Base-by-base conservation (phyloP, 2,329 filamentous ascomycete species). In the Cladosporium sp. region DNA sequence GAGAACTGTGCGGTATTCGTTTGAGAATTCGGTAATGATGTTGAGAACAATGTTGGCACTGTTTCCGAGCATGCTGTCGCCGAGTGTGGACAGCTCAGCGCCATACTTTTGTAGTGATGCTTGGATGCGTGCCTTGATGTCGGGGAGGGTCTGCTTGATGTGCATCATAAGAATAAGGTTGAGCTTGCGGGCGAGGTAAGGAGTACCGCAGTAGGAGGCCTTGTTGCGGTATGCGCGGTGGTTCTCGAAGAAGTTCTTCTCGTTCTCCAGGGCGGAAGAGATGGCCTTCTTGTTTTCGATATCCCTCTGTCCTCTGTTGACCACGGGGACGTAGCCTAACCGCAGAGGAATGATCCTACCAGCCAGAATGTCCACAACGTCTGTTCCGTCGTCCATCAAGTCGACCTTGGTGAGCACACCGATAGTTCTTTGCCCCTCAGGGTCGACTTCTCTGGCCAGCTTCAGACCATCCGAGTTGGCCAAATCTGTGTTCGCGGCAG, bases 101-200 rank as follows among this genome's bases (percentile, higher is more conserved):
- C 87, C 84, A 79, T 99, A 99, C 78, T 99, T 99, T 76, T 93
- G 90, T 67, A 99, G 84, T 16, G 94, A 97, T 71, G 91, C 91
- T n/a, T 91, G 87, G 73, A 99, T 99, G 69, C 96, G 91, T 16
- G 91, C 92, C 83, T 99, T 99, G 84, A 99, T 99, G 76, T 99
- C 95, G 48, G 95, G 95, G 16, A 99, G 86, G 1, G 95, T 99
- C 83, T 99, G 94, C 82, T 99, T 99, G 84, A 99, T 99, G 83
- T 99, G 95, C 95, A 99, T 99, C 94, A 99, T 98, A 72, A 99
- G 86, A 76, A 99, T 98, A 74, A 99, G 85, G 81, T 99, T 99
- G 67, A 99, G 87, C 82, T 99, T 99, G 72, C 94, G 89, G 4
- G 95, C 95, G 67, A 99, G 84, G 76, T 99, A 99, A 4, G 95